Base-by-base conservation (phyloP, 306 rosid genomes). In the Cicer pinnatifidum region DNA sequence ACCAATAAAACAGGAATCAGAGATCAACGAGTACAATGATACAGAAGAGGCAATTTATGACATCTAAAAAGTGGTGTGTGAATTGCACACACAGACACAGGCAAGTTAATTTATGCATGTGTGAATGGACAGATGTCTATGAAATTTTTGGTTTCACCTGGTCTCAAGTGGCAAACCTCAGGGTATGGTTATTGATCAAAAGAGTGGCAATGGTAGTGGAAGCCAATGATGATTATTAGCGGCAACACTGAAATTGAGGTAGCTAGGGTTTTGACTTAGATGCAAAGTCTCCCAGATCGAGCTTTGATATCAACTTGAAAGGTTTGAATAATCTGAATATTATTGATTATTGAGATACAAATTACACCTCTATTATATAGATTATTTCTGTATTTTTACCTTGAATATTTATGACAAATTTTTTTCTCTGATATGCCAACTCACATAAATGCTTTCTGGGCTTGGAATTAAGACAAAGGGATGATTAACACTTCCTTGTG, bases 381-480 rank as follows among this genome's bases (percentile, higher is more conserved):
- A 53, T 28, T 8, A 53, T 53, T 53, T 50, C 35, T 19, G 28
- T 53, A 53, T 43, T 48, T 73, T 50, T 28, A 41, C 74, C 33
- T 35, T 79, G 20, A 10, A 44, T 50, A 70, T 23, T 28, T 19
- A 70, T 23, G 72, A 9, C 28, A 13, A 16, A 41, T 10, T 13
- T 20, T 7, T 52, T 10, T 75, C 62, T 48, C 63, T 61, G 48
- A 9, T 15, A 77, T 8, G 63, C 44, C 16, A 6, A 39, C 20
- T 67, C 35, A 63, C 64, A 63, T 67, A 9, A 46, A 46, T 10
- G 50, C 68, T 46, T 43, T 59, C 50, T 53, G 17, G 59, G 47
- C 45, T 59, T 73, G 59, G 46, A 58, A 59, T 73, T 20, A 28
- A 43, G 46, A 46, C 54, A 77, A 68, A 59, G 43, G 38, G 52